Base-by-base conservation (phyloP, 768 basidiomycete species). In the Leccinum fibrillosum region DNA sequence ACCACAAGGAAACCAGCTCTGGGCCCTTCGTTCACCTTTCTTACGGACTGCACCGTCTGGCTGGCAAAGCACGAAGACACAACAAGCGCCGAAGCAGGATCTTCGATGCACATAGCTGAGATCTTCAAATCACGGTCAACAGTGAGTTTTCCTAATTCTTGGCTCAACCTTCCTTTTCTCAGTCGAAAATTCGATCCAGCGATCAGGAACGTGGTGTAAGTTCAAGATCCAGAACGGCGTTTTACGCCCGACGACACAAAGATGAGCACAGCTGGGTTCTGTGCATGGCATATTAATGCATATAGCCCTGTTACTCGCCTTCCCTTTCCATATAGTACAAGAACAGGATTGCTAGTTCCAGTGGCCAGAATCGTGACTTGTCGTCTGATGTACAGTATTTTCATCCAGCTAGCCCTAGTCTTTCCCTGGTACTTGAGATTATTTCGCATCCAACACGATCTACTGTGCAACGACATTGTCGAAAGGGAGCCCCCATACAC, bases 11-110 rank as follows among this genome's bases (percentile, higher is more conserved):
- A 88, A 64, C 89, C 89, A 5, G 87, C 88, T 1, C 76, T 92
- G 13, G 90, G 90, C 0, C 85, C 89, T 1, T 86, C 89, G 1
- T 92, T 92, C 59, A 76, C 85, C 7, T 88, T 82, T 69, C 72
- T 90, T 68, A 82, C 84, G 2, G 90, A 92, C 64, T 83, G 82
- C 15, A 88, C 86, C 0, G 62, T 92, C n/a, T 92, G 89, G 89
- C 74, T 90, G 10, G 76, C 80, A 10, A 72, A 63, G 32, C 63
- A 60, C 2, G 55, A 61, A 10, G 64, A 61, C 32, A 19, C 30
- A 7, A 30, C 53, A 21, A 61, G 53, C 3, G 32, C 50, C 13
- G 69, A 73, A 25, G 45, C 51, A 52, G 66, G 60, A 49, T 58
- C 56, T 39, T 64, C 60, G 55, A 47, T 65, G 12, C 75, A 77